phyloP scores from a whole-genome alignment of 441 rosid genomes.

The Populus hybrid region DNA sequence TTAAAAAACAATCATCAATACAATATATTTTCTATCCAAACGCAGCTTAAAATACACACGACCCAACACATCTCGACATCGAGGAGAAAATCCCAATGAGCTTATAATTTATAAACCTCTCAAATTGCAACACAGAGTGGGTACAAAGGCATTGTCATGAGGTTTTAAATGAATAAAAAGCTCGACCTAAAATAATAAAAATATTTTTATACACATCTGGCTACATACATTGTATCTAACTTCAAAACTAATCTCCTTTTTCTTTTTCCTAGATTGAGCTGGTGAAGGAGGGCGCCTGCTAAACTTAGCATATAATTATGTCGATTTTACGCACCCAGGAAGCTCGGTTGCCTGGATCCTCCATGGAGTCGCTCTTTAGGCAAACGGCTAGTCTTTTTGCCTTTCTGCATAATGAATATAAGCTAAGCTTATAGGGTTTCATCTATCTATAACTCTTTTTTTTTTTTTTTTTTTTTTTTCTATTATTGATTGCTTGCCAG shows the following conservation, averaged over 20 bases:
- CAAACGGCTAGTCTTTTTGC: background rate
- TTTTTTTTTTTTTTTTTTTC: background rate
- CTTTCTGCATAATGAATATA: background rate
- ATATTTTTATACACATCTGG: too few relatives aligned
- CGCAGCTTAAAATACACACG: too few relatives aligned
- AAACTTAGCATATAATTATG: background rate
- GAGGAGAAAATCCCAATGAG: too few relatives aligned
- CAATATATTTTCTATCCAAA: too few relatives aligned
- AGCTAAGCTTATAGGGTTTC: background rate
- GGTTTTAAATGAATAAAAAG: too few relatives aligned
- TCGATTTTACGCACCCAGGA: background rate
- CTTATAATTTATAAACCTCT: too few relatives aligned
- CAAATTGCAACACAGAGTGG: background rate
- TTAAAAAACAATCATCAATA: too few relatives aligned
- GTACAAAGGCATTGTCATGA: background rate
- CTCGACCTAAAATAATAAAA: background rate
- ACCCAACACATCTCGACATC: too few relatives aligned
- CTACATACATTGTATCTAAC: background rate
- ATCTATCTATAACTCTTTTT: too few relatives aligned
- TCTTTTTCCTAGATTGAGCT: background rate
- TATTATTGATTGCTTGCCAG: background rate
- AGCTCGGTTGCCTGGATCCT: background rate
- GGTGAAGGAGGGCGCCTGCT: background rate
- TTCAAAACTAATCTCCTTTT: background rate
- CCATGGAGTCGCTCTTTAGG: background rate